Evolutionary conservation across 1,284 basidiomycete species (phyloP), one percentile per base, ranked within the genome.

Genomic region (Rhizoctonia solani): DNA sequence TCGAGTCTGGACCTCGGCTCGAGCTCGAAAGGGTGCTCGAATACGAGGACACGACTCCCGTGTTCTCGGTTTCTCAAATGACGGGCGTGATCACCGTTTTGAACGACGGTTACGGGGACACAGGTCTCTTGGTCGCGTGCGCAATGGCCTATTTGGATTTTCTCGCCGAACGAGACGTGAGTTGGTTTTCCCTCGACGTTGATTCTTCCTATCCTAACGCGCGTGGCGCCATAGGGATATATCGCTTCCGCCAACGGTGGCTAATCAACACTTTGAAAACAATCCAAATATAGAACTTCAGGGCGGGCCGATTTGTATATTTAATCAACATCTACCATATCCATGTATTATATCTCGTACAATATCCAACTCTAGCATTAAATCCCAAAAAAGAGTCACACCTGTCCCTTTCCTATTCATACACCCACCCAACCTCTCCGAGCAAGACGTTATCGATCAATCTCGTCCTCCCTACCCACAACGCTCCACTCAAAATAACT

Each of bases 381-480:
- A 47, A 6, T 21, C 11, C 11, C 21, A 19, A 21, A 47, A 9
- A 13, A 13, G 11, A 8, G 13, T 47, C 6, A 23, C 21, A 8
- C 6, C 11, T 9, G 44, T 13, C 44, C n/a, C n/a, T n/a, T n/a
- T n/a, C n/a, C 30, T 32, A 49, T 23, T 61, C 58, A 32, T 50
- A 61, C 29, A 61, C 46, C 58, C 58, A 61, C 44, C 68, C 61
- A n/a, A 63, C 61, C 65, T 85, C 80, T 0, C 90, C 92, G 1
- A 96, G 77, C 46, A 96, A 79, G 42, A 98, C 76, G 76, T 99
- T 99, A 77, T 99, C 96, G 56, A 99, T 98, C 73, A 99, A 76
- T 71, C 96, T 82, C 37, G 95, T 98, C 74, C 83, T 84, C 49
- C 93, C 93, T 1, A 98, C 84, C 84, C 89, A 91, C 70, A 97